Percentiles rank a stretch among this genome's conserved stretches.
These are phyloP conservation scores for Jimgerdemannia flammicorona DNA, from an alignment of 192 early-diverging fungal species.

Conservation along the genomic window DNA sequence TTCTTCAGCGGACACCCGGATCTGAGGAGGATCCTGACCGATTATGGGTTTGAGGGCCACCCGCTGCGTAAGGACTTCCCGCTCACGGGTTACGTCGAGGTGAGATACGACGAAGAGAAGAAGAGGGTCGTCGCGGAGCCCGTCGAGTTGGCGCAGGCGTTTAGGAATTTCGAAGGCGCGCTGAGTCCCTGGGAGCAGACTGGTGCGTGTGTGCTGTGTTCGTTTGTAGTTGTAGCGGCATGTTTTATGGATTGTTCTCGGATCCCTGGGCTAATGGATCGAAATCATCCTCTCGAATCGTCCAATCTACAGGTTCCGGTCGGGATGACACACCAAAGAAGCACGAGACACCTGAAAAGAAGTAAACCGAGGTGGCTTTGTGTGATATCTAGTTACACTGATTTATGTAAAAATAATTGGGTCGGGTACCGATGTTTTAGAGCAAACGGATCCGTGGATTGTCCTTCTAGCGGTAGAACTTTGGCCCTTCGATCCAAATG, in stretches of 20 bases:
- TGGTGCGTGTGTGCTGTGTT: conserved; percentile 25
- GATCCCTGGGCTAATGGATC: not conserved
- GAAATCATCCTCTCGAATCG: too few species aligned
- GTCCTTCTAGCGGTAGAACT: too few species aligned
- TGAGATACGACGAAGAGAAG: conserved; percentile 97
- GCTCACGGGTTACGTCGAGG: conserved; percentile 97
- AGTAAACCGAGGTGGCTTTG: not conserved
- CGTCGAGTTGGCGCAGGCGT: conserved; percentile 92
- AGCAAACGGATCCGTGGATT: too few species aligned
- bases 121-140: conserved; percentile 97
- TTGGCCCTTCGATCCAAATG: too few species aligned
- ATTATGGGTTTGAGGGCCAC: conserved; percentile 98
- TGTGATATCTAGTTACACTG: not conserved
- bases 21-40: conserved; percentile 92
- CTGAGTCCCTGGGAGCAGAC: conserved; percentile 93
- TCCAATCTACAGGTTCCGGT: conserved; percentile 25
- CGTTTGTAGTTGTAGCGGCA: not conserved
- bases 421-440: too few species aligned
- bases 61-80: conserved; percentile 98
- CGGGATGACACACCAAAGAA: conserved; percentile 34
- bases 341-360: conserved; percentile 11
- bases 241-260: not conserved
- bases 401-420: not conserved
- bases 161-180: conserved; percentile 92
- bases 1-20: conserved; percentile 97